Evolutionary conservation across 1,139 yeast genomes (phyloP), one percentile per base, ranked within the genome.

Genomic region (Pichia sp.): DNA sequence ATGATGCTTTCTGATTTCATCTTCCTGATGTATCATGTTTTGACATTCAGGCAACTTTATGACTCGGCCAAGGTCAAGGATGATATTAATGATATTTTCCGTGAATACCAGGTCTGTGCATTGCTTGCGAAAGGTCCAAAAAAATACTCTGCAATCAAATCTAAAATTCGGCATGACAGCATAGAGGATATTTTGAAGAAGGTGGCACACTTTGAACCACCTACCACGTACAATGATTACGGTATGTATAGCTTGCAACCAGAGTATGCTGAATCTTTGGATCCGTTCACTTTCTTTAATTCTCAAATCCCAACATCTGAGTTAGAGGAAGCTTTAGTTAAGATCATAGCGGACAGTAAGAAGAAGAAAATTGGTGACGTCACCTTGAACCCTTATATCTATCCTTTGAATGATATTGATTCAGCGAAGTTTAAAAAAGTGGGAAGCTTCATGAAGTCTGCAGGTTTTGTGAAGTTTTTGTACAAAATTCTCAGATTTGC

Each of bases 171-270:
- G 14, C 50, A 54, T 3, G 39, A 42, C 0, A 22, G 63, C 30
- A 71, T 73, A 49, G 77, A 72, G 32, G 52, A 62, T 8, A 43
- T 49, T 3, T 61, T 91, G 37, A 64, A 68, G 6, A 74, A 74
- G 33, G 62, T 83, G 44, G 67, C 95, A 0, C 63, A 59, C 2
- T 85, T 69, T 53, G 65, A 68, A 11, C 73, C 84, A 0, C 94
- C 96, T 0, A 61, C 63, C 11, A 76, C 80, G 0, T 50, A 73
- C 3, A 72, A 72, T 33, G 93, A 83, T 44, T 65, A 72, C 22
- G 96, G 96, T 1, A 59, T 69, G 8, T 88, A 83, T 52, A 62
- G 71, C 23, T 63, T 91, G 35, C 85, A 82, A 49, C 74, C 74
- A 3, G 72, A 74, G 41, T 71, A 64, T 43, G 63, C 66, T 37